phyloP scores from a whole-genome alignment of 768 basidiomycete species.

The Pholiota molesta region DNA sequence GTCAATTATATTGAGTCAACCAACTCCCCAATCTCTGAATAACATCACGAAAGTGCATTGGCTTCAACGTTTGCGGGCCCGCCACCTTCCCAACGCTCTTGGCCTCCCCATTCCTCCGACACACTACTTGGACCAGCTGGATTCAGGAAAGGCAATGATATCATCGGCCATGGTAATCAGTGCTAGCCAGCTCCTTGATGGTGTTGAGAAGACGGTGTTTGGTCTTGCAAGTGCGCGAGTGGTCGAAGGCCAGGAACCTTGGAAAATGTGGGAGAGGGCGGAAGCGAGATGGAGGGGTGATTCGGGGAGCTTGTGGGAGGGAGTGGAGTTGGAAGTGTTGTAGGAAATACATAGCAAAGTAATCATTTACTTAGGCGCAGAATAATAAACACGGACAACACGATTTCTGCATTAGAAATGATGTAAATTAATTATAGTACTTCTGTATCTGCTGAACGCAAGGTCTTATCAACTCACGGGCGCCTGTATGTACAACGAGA shows the following conservation, averaged over 20 bases:
- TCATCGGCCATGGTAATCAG: conserved; percentile 12
- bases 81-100: conserved; percentile 11
- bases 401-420: too few relatives aligned
- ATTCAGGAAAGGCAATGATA: background rate
- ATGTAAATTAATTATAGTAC: too few relatives aligned
- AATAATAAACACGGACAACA: too few relatives aligned
- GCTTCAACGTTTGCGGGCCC: conserved; percentile 19
- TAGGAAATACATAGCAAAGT: too few relatives aligned
- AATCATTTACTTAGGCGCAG: too few relatives aligned
- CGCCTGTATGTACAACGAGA: background rate
- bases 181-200: conserved; percentile 25
- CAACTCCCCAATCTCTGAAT: background rate
- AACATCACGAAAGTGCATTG: background rate
- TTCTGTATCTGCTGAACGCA: too few relatives aligned
- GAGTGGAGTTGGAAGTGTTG: conserved; percentile 10
- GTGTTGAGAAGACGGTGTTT: conserved; percentile 44
- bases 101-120: conserved; percentile 13
- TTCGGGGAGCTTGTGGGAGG: background rate
- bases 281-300: background rate
- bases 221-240: conserved; percentile 42
- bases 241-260: conserved; percentile 57
- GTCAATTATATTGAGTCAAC: background rate
- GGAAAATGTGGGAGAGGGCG: conserved; percentile 51
- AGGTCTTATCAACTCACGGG: background rate
- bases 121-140: conserved; percentile 26